Evolutionary conservation across 768 basidiomycete genomes (phyloP), one percentile per base, ranked within the genome.

Genomic region (Calocera viscosa): DNA sequence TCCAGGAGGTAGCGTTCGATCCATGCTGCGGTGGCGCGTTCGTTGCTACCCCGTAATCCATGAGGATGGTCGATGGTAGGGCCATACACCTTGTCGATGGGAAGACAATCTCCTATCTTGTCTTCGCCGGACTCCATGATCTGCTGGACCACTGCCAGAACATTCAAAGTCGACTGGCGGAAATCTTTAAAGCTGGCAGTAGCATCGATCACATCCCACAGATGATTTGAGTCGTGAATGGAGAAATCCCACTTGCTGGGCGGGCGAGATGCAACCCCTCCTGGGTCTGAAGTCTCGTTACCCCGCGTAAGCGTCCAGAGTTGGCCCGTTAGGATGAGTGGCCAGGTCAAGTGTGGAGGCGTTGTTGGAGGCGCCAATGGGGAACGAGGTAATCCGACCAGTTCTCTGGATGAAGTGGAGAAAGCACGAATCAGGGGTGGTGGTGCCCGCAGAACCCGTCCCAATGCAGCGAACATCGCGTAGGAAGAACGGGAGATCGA

Each of bases 281-380:
- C 39, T 10, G 39, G 11, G 19, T 19, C 39, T 10, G 39, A 40
- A 10, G 39, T 40, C 16, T 69, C 5, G 22, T 49, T 40, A 60
- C 49, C 7, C 14, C 67, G 68, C 33, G 64, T 69, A 34, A 64
- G 35, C 1, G 40, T 16, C 26, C 66, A 64, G 8, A 39, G 65
- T 64, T 26, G n/a, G n/a, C n/a, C n/a, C n/a, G n/a, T n/a, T n/a
- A n/a, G n/a, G n/a, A n/a, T n/a, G n/a, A n/a, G n/a, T n/a, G n/a
- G n/a, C n/a, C n/a, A n/a, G n/a, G n/a, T n/a, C n/a, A n/a, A n/a
- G n/a, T n/a, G n/a, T n/a, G n/a, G n/a, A n/a, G n/a, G n/a, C n/a
- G n/a, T n/a, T n/a, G n/a, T n/a, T n/a, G n/a, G n/a, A n/a, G n/a
- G n/a, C n/a, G n/a, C n/a, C n/a, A n/a, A n/a, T n/a, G n/a, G n/a